Evolutionary conservation across 352 stramenopile genomes (phyloP).

Genomic region (Globisporangium megalacanthum): DNA sequence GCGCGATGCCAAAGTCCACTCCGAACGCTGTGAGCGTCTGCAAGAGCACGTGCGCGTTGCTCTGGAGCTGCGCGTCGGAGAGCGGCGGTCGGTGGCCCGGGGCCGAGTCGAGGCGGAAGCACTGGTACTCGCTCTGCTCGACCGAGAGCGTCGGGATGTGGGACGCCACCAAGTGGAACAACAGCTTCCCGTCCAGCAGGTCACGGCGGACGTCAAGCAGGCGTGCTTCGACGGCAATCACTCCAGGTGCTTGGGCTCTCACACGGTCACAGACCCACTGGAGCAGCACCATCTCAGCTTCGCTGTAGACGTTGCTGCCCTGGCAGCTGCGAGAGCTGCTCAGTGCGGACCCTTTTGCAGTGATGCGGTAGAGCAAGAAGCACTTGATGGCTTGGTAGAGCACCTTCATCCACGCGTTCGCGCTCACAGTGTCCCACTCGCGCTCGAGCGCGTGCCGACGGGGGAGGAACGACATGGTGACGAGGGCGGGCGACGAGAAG

Average conservation of each 20-base stretch:
- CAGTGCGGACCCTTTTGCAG: constrained; percentile 51
- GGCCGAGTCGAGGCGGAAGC: constrained; percentile 38
- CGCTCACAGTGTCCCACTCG: constrained; percentile 50
- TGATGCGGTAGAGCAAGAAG: constrained; percentile 90
- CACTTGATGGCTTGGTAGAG: constrained; percentile 91
- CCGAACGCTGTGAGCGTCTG: constrained; percentile 62
- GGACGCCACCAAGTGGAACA: constrained; percentile 84
- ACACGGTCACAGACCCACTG: constrained; percentile 88
- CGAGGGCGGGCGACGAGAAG: constrained; percentile 29
- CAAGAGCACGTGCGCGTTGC: constrained; percentile 55
- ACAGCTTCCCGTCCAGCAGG: constrained; percentile 61
- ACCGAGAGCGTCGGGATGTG: constrained; percentile 83
- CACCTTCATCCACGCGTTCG: constrained; percentile 78
- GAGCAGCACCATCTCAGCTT: constrained; percentile 87
- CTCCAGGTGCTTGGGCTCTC: constrained; percentile 3
- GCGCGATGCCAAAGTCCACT: constrained; percentile 72
- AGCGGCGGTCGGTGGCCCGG: constrained; percentile 10
- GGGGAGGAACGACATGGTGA: constrained; percentile 46
- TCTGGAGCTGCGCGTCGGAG: constrained; percentile 30
- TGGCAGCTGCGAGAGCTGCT: constrained; percentile 31
- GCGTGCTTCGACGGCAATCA: constrained; percentile 9
- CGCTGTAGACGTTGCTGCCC: constrained; percentile 90
- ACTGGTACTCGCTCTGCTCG: constrained; percentile 58
- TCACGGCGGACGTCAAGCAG: constrained; percentile 59
- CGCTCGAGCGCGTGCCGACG: constrained; percentile 43